Base-by-base conservation (phyloP, 805 yeast genomes). In the Pichia gijzeniarum region DNA sequence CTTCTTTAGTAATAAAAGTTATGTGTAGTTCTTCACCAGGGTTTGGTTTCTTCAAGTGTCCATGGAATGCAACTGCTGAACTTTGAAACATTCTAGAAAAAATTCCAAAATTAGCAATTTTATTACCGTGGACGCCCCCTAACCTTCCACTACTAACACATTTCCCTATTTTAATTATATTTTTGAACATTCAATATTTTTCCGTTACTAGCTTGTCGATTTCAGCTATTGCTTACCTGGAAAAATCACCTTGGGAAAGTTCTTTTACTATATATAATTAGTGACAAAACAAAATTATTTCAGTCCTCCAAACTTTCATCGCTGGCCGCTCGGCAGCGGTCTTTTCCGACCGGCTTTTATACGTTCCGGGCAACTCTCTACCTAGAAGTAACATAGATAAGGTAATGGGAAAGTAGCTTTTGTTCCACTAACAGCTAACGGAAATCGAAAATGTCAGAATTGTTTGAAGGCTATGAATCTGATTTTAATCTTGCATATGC, bases 1-100 rank as follows among this genome's bases (percentile, higher is more conserved):
- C 98, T 50, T 91, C 96, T 59, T 90, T 89, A 31, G 95, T 80
- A 45, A 93, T 86, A 64, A 88, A 93, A 0, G 97, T 90, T 41
- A 91, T 74, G 50, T 82, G 81, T 30, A 85, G 57, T 61, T 91
- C 99, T 68, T 93, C 95, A 33, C 99, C 99, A 2, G 93, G 86
- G 37, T 84, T 83, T 33, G 98, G 98, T 55, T 79, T 84, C 60
- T 85, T 88, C 47, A 91, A 65, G 61, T 91, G 97, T 18, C 96
- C 97, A 60, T 91, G 99, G 9, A 44, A 43, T 3, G 48, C 22
- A 6, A 57, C 44, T 8, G 48, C 14, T 5, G 59, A 45, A 5
- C 51, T 42, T 27, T 53, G 56, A 30, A 60, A 53, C 16, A 21
- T 5, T n/a, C 43, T 20, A 20, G 13, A 12, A 16, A 35, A 35